Evolutionary conservation across 371 early-diverging fungal genomes (phyloP), one percentile per base, ranked within the genome.

Genomic region (Dinochytrium kinnereticum): DNA sequence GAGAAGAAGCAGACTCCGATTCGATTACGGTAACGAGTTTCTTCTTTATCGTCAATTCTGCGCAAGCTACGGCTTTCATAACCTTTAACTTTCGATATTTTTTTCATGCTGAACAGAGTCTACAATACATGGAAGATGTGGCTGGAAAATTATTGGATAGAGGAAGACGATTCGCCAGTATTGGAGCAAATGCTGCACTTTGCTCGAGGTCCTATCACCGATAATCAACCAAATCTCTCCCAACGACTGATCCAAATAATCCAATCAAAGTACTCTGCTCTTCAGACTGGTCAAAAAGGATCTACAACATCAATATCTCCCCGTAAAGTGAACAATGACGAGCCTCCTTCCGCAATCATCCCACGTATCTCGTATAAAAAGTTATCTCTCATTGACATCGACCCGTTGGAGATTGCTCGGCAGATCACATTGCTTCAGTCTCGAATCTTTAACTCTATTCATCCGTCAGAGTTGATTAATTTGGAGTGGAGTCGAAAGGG

Each of bases 61-160:
- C 30, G n/a, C n/a, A 24, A n/a, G n/a, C n/a, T n/a, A n/a, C n/a
- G n/a, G n/a, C n/a, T n/a, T n/a, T n/a, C n/a, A n/a, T 13, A 44
- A 44, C 44, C 44, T 44, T 44, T 13, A 44, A 7, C 44, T 44
- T 19, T 13, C 44, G 13, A 70, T 44, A 44, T 7, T 44, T 44
- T 44, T 44, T 44, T n/a, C n/a, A n/a, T n/a, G n/a, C n/a, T n/a
- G n/a, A n/a, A 44, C 24, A 61, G 76, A n/a, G 96, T 98, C 1
- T 93, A 91, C 80, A 96, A 95, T 77, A 89, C 96, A 10, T 90
- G 96, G 78, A 95, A 95, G 74, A 87, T 88, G 10, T 98, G 98
- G 98, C 84, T 98, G 5, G 96, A 96, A 72, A 85, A 85, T 59
- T 91, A 91, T 77, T 96, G 91, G 84, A 83, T 91, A 19, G 95